Evolutionary conservation across 106 monocot species (phyloP).

Genomic region (Platanthera guangdongensis): DNA sequence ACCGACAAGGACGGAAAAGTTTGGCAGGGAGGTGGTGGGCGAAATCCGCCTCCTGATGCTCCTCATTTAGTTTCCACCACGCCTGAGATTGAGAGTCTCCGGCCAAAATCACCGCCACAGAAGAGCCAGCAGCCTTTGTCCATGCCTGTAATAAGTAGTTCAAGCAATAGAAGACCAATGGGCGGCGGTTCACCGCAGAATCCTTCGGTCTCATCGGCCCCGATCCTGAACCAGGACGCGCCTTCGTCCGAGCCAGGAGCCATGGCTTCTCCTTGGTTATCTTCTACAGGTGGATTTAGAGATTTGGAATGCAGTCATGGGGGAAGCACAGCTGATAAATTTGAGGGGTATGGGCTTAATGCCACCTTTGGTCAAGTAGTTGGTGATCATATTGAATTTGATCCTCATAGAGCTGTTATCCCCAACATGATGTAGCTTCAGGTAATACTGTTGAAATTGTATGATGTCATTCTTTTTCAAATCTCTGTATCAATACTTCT

Average conservation of each 20-base stretch:
- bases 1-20: slow-evolving; percentile 90
- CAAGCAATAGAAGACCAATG: slow-evolving; percentile 44
- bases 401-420: slow-evolving; percentile 18
- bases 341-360: slow-evolving; percentile 35
- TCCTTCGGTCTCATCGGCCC: slow-evolving; percentile 11
- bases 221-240: slow-evolving; percentile 21
- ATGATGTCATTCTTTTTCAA: background rate
- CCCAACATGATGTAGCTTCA: slow-evolving; percentile 6
- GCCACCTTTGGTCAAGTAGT: slow-evolving; percentile 10
- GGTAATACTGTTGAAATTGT: background rate
- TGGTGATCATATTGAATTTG: slow-evolving; percentile 47
- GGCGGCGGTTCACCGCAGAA: slow-evolving; percentile 62
- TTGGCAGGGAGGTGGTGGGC: slow-evolving; percentile 90
- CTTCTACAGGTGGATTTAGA: slow-evolving; percentile 21
- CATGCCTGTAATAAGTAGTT: slow-evolving; percentile 32
- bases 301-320: slow-evolving; percentile 20
- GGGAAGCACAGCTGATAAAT: slow-evolving; percentile 24
- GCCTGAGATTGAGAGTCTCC: slow-evolving; percentile 77
- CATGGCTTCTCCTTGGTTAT: slow-evolving; percentile 22
- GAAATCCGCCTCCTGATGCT: slow-evolving; percentile 89
- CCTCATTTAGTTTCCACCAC: slow-evolving; percentile 88
- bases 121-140: slow-evolving; percentile 68
- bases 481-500: background rate
- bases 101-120: slow-evolving; percentile 75
- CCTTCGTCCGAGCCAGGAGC: slow-evolving; percentile 22